Percentiles rank a stretch among this genome's conserved stretches.
These are phyloP conservation scores for Cryptococcus jaspeensis DNA, from an alignment of 1,284 basidiomycete species.

Conservation along the genomic window DNA sequence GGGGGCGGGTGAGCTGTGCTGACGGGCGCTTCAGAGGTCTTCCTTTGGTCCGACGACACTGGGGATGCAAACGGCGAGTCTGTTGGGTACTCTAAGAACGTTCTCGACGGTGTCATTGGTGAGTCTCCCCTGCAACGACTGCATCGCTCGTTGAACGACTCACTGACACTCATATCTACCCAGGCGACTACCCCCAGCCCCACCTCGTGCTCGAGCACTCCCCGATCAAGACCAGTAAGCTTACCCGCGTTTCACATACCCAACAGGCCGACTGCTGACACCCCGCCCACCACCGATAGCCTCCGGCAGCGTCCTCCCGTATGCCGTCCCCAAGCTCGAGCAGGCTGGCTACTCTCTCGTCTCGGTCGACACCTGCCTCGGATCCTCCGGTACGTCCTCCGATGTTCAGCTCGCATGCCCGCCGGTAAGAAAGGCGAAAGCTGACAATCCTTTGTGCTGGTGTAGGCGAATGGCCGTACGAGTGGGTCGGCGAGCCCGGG, in stretches of 20 bases:
- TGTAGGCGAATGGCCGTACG: conserved; percentile 46
- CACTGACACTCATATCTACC: background rate
- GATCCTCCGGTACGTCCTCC: conserved; percentile 35
- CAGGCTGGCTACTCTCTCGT: conserved; percentile 46
- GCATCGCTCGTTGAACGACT: no score
- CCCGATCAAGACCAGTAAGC: conserved; percentile 29
- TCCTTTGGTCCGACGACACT: conserved; percentile 49
- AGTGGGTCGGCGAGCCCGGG: conserved; percentile 37
- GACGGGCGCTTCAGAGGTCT: conserved; percentile 34
- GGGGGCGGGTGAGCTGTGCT: background rate
- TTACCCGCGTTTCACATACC: background rate
- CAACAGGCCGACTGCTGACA: background rate
- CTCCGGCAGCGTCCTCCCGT: conserved; percentile 36
- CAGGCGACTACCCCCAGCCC: conserved; percentile 30
- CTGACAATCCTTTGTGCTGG: conserved; percentile 5
- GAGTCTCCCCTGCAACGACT: background rate
- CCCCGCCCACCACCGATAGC: conserved; percentile 10
- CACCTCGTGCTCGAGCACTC: conserved; percentile 44
- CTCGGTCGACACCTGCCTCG: conserved; percentile 48
- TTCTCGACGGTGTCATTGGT: conserved; percentile 30
- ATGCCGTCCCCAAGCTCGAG: conserved; percentile 31
- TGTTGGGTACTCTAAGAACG: conserved; percentile 26
- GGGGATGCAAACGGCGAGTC: conserved; percentile 38
- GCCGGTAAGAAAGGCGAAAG: conserved; percentile 7
- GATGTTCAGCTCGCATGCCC: conserved; percentile 9